Evolutionary conservation across 2,329 filamentous ascomycete genomes (phyloP), one percentile per base, ranked within the genome.

Genomic region (Daldinia sp.): DNA sequence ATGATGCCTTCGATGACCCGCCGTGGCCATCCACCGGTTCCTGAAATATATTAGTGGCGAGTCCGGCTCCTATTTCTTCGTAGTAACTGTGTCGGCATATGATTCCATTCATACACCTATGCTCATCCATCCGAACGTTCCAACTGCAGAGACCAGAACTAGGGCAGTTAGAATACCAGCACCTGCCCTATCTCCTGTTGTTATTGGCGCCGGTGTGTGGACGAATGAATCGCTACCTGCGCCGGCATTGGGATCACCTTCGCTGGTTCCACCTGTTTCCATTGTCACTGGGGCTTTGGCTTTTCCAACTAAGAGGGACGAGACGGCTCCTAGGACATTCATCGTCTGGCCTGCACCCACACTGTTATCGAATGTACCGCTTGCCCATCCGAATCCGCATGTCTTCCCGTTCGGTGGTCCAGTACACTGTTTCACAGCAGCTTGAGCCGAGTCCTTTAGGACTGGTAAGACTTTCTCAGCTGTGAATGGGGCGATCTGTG

Each of bases 281-380:
- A 81, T 82, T 0, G 85, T 86, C 15, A 83, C 78, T 0, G 85
- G 84, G 1, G 77, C 70, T 23, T 81, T 77, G 1, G 80, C 79
- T 4, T 77, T 70, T 30, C 78, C 75, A 50, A 87, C 81, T 50
- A 90, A 78, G 4, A 86, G 84, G 1, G 84, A 84, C 4, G 84
- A 84, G 18, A 89, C 83, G 3, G 88, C 84, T 28, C 85, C 84
- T 13, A 90, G 78, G 0, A 85, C 88, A 60, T 85, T 85, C 82
- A 90, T 88, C 74, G 88, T 82, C 77, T 90, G 87, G 7, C 88
- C 87, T 58, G 88, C 86, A 35, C 88, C 87, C 3, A 80, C 83
- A 65, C 82, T 86, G 48, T 85, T 85, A 69, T 89, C 87, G 72
- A 83, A 89, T 5, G 39, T 63, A 30, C 77, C 77, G 30, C 72